phyloP scores from a whole-genome alignment of 768 basidiomycete genomes.

The Vararia minispora region DNA sequence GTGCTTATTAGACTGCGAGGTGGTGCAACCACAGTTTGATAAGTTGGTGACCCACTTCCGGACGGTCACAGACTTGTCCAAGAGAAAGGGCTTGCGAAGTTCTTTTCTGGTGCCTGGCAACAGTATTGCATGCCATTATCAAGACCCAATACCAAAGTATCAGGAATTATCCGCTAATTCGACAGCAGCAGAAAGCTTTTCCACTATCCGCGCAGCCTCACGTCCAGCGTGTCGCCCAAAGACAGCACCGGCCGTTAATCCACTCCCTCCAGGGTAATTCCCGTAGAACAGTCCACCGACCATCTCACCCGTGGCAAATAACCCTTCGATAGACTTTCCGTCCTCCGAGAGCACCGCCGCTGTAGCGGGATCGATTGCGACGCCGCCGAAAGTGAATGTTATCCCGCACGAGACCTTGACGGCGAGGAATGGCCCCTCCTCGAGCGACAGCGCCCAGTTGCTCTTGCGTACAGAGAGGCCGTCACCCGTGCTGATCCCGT shows the following conservation, averaged over 20 bases:
- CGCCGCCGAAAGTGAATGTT: slow-evolving; percentile 64
- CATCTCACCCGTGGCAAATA: slow-evolving; percentile 63
- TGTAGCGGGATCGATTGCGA: slow-evolving; percentile 45
- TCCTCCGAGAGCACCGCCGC: slow-evolving; percentile 36
- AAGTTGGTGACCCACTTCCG: too few species aligned
- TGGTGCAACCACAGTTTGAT: too few species aligned
- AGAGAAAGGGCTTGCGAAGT: too few species aligned
- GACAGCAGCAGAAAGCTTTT: too few species aligned
- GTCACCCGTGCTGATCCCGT: slow-evolving; percentile 45
- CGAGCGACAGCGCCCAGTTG: slow-evolving; percentile 55
- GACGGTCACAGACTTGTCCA: too few species aligned
- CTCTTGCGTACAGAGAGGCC: slow-evolving; percentile 41
- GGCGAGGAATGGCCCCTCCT: slow-evolving; percentile 45
- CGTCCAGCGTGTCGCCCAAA: slow-evolving; percentile 49
- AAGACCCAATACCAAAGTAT: too few species aligned
- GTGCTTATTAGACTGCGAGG: too few species aligned
- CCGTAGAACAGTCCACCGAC: slow-evolving; percentile 51
- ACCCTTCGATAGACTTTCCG: slow-evolving; percentile 33
- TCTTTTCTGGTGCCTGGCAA: too few species aligned
- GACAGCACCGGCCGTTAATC: slow-evolving; percentile 52
- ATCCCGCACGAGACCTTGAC: slow-evolving; percentile 61
- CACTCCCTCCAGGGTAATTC: slow-evolving; percentile 65
- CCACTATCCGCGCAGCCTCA: slow-evolving; percentile 36
- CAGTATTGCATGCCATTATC: too few species aligned
- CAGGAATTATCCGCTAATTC: too few species aligned